Base-by-base conservation (phyloP, 257 asterid genomes). In the Linaria vulgaris region DNA sequence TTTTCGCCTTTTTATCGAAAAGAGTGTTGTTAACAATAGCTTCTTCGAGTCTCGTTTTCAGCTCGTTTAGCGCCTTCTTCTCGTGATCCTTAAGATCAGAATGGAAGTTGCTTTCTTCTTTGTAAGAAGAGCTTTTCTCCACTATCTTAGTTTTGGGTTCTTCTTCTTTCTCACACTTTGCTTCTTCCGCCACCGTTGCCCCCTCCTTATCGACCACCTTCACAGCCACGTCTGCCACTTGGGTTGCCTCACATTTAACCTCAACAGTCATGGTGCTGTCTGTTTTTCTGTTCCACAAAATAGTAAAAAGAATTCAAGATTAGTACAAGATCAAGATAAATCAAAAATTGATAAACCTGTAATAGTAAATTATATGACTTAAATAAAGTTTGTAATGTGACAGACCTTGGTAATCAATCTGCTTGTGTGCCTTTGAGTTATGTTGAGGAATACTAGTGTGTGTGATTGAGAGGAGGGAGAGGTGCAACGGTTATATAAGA, bases 41-140 rank as follows among this genome's bases (percentile, higher is more conserved):
- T 45, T 78, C 88, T 69, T 88, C 85, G 19, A 88, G 82, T 74
- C 78, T 85, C 0, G 87, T 55, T 71, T 85, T 85, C 56, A 88
- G 74, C 31, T 85, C 96, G 31, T 38, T 71, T 66, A 88, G 63
- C 2, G 91, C 87, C 74, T 85, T 88, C 70, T 64, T 83, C 72
- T 88, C 96, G 63, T 71, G 69, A 34, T 83, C 94, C 8, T 83
- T 88, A 14, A 88, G 81, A 77, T 88, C 91, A 59, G 90, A 76
- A 51, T 60, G 82, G 16, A 83, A 69, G 56, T 79, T 83, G 83
- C 88, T 88, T 78, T 88, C 94, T 56, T 88, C 96, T 72, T 94
- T 85, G 74, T 88, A 88, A 20, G 95, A 84, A 68, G 90, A 74
- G 69, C 83, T 79, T 59, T 82, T 87, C 70, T 77, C 88, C 37